Conservation (phyloP, 345 rosid genomes). For the Eucalyptus urophylla region DNA sequence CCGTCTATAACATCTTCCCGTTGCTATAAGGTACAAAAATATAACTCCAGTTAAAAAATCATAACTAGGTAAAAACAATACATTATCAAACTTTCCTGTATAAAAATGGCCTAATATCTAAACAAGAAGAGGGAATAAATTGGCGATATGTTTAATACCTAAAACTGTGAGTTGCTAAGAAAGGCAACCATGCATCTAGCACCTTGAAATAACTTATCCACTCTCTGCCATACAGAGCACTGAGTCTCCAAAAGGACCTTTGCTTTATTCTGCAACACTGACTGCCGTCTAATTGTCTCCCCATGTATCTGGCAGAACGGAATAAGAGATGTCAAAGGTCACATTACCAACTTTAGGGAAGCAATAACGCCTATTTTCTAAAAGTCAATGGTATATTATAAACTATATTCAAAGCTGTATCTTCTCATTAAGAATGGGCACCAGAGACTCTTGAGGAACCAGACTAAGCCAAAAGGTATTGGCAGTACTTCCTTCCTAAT, state of each 20-base stretch:
- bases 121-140: neutral
- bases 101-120: neutral
- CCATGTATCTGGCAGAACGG: conserved; percentile 64
- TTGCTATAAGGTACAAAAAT: neutral
- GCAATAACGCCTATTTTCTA: neutral
- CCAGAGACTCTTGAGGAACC: neutral
- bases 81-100: neutral
- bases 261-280: conserved; percentile 59
- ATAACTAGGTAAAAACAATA: neutral
- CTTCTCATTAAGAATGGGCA: neutral
- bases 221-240: conserved; percentile 63
- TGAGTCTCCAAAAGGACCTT: conserved; percentile 62
- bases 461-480: neutral
- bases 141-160: neutral
- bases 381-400: neutral
- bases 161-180: conserved; percentile 89
- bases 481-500: neutral
- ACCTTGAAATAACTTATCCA: conserved; percentile 80
- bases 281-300: conserved; percentile 62
- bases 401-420: neutral
- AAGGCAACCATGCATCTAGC: conserved; percentile 86
- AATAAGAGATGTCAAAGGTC: neutral
- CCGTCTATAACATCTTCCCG: neutral
- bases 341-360: neutral
- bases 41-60: neutral